Conservation (phyloP, 306 rosid species). For the Inga oerstediana region DNA sequence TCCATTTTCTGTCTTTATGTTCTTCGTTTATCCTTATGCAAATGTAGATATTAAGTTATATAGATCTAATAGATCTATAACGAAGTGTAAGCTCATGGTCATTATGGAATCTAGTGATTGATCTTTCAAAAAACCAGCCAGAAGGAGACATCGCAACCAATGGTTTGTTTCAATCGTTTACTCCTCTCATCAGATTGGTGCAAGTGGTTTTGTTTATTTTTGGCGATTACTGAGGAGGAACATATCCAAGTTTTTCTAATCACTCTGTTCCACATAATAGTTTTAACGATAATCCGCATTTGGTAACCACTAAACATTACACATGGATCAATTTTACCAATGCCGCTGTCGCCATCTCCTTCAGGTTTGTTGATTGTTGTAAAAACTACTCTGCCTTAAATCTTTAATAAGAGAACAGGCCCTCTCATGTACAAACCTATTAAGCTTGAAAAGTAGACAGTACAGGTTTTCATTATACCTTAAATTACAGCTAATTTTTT, state of each 20-base stretch:
- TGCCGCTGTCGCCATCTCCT: background rate
- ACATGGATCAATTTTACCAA: slow-evolving; percentile 39
- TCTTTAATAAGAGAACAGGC: background rate
- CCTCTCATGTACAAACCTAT: background rate
- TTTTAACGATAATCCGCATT: rapidly evolving
- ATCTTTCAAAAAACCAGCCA: slow-evolving; percentile 54
- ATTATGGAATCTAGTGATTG: slow-evolving; percentile 44
- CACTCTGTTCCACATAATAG: slow-evolving; percentile 22
- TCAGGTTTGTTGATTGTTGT: slow-evolving; percentile 39
- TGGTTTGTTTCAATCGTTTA: slow-evolving; percentile 66
- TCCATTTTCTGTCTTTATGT: too few species aligned
- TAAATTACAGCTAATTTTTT: background rate
- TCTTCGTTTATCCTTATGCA: background rate
- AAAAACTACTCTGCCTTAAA: background rate
- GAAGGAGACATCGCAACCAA: background rate
- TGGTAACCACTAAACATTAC: slow-evolving; percentile 15
- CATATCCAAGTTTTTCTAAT: slow-evolving; percentile 11
- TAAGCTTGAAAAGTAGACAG: background rate
- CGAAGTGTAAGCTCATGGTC: too few species aligned
- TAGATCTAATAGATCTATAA: too few species aligned
- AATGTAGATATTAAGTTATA: background rate
- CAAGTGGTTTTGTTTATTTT: slow-evolving; percentile 16
- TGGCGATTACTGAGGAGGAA: background rate
- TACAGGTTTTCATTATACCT: background rate
- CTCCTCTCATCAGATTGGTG: slow-evolving; percentile 57